Percentiles rank a stretch among this genome's conserved stretches.
phyloP scores from a whole-genome alignment of 2,329 filamentous ascomycete genomes.

The Talaromyces islandicus region DNA sequence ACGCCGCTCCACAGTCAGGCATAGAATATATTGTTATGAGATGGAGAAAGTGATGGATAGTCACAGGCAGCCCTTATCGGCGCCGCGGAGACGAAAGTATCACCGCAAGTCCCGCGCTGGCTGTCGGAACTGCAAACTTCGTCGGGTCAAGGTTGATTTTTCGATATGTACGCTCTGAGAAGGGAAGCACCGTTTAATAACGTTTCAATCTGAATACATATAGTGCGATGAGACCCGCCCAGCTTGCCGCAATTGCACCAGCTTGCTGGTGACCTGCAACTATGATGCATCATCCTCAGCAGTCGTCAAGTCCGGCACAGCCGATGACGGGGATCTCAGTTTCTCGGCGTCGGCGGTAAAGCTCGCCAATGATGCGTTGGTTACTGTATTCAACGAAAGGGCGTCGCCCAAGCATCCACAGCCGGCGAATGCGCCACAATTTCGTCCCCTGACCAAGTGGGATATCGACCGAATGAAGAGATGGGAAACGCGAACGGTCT shows the following conservation, averaged over 20 bases:
- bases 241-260: conserved; percentile 43
- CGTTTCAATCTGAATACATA: conserved; percentile 16
- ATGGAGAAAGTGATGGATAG: background rate
- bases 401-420: background rate
- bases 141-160: conserved; percentile 10
- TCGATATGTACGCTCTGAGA: background rate
- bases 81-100: conserved; percentile 11
- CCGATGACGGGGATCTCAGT: background rate
- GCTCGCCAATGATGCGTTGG: conserved; percentile 16
- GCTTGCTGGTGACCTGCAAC: conserved; percentile 31
- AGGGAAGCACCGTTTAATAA: background rate
- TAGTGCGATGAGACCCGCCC: conserved; percentile 53
- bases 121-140: conserved; percentile 47
- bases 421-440: background rate
- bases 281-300: conserved; percentile 6
- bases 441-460: background rate
- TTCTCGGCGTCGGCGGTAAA: conserved; percentile 2
- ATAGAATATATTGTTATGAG: background rate
- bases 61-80: background rate
- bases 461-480: conserved; percentile 3
- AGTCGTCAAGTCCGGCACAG: background rate
- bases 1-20: background rate
- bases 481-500: conserved; percentile 4
- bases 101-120: conserved; percentile 52
- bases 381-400: background rate